Evolutionary conservation across 768 basidiomycete genomes (phyloP), one percentile per base, ranked within the genome.

Genomic region (Phlebiopsis flavidoalba): DNA sequence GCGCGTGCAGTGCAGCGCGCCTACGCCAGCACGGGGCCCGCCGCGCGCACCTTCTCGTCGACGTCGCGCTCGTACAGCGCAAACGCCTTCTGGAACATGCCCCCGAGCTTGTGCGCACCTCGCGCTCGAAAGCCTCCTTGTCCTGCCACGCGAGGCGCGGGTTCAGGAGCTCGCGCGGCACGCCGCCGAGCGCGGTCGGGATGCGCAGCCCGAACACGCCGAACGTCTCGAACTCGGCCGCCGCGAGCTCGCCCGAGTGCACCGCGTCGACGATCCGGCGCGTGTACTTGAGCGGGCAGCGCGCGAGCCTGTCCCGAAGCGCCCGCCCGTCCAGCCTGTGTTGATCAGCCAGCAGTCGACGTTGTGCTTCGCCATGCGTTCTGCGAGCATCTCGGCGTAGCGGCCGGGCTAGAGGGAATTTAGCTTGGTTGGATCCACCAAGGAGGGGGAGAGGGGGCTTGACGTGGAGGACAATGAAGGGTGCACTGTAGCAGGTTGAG

Each of bases 331-430:
- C 93, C 93, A 95, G 63, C 92, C 96, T 2, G 96, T 99, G 88
- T 99, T 98, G 85, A 99, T 91, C 71, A 98, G 82, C 93, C 94
- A 99, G 80, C 95, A 97, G 75, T 94, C 76, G 67, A 95, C 94
- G 58, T 91, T 83, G 79, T 91, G 81, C 75, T 87, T 84, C 60
- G 87, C 76, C 95, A 99, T 98, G 69, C 91, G 86, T 66, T 93
- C 88, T 0, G 96, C 94, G 66, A 99, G 82, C 97, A 99, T 99
- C 74, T 89, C 83, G 46, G 97, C 96, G 75, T 99, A 99, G 63
- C 95, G 89, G 37, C 91, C 85, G 49, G 95, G 95, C 87, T 88
- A 65, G n/a, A 55, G 33, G 0, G 47, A n/a, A n/a, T n/a, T n/a
- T 11, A 43, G 8, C 40, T 3, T 31, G 21, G 46, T 62, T 22